Conservation (phyloP, 1,284 basidiomycete genomes). For the Tilletia walkeri region DNA sequence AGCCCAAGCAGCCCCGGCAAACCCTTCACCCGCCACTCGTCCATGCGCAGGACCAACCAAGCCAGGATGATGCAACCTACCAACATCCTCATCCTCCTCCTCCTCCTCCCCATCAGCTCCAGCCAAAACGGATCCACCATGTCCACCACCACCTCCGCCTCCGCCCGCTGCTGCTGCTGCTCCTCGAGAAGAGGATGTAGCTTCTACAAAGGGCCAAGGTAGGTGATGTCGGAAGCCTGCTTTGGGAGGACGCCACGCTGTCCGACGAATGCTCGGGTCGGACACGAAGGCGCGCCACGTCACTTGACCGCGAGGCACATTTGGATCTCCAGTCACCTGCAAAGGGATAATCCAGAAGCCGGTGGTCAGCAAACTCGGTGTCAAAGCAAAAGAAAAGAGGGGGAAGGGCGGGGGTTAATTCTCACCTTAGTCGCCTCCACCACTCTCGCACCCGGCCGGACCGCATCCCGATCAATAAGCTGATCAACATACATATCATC, state of each 20-base stretch:
- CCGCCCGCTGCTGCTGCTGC: not conserved
- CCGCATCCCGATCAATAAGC: constrained; percentile 28
- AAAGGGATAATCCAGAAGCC: not conserved
- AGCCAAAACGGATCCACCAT: not conserved
- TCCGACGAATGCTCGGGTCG: constrained; percentile 31
- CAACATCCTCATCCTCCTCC: not conserved
- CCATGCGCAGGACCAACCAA: constrained; percentile 35
- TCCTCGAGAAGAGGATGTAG: not conserved
- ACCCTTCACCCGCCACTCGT: constrained; percentile 36
- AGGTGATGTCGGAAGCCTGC: constrained; percentile 29
- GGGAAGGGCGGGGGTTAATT: no score
- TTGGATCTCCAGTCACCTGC: constrained; percentile 31
- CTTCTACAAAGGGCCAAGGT: constrained; percentile 28
- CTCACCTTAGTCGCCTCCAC: constrained; percentile 38
- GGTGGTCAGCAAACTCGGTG: no score
- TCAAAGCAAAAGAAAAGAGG: no score
- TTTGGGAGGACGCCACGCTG: constrained; percentile 30
- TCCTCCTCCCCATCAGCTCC: not conserved
- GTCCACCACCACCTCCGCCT: no score
- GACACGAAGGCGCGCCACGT: constrained; percentile 41
- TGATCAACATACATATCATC: constrained; percentile 36
- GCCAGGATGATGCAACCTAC: constrained; percentile 26
- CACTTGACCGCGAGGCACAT: constrained; percentile 39
- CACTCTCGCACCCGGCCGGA: constrained; percentile 31
- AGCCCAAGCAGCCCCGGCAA: constrained; percentile 33